Conservation (phyloP, 2,329 filamentous ascomycete genomes). For the Fusarium virguliforme region DNA sequence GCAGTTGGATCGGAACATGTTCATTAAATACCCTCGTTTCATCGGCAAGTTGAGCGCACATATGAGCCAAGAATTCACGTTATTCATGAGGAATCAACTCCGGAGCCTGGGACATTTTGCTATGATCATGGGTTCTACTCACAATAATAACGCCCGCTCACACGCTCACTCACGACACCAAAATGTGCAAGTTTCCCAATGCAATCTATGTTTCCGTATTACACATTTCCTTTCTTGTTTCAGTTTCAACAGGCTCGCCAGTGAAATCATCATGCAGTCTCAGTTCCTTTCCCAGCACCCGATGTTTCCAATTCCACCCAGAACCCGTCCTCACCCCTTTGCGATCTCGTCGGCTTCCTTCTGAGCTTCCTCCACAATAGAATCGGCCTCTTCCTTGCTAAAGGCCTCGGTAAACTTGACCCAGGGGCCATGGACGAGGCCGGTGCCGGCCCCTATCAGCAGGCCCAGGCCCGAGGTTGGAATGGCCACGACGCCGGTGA, state of each 20-base stretch:
- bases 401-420: conserved; percentile 45
- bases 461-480: conserved; percentile 41
- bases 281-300: not conserved
- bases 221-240: not conserved
- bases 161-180: not conserved
- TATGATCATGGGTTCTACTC: not conserved
- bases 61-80: not conserved
- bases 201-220: not conserved
- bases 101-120: not conserved
- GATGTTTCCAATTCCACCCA: not conserved
- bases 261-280: not conserved
- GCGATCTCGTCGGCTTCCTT: conserved; percentile 43
- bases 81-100: not conserved
- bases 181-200: not conserved
- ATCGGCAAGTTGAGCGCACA: not conserved
- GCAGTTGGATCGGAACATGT: not conserved
- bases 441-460: conserved; percentile 43
- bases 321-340: not conserved
- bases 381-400: conserved; percentile 39
- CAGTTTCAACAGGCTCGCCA: not conserved
- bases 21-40: not conserved
- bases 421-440: conserved; percentile 42
- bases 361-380: conserved; percentile 39
- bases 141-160: no score
- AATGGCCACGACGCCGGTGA: conserved; percentile 45